A percentile compares a stretch with the other conserved stretches of the same genome.
Evolutionary conservation across 1,284 basidiomycete genomes (phyloP).

Genomic region (Trichosporon ovoides): DNA sequence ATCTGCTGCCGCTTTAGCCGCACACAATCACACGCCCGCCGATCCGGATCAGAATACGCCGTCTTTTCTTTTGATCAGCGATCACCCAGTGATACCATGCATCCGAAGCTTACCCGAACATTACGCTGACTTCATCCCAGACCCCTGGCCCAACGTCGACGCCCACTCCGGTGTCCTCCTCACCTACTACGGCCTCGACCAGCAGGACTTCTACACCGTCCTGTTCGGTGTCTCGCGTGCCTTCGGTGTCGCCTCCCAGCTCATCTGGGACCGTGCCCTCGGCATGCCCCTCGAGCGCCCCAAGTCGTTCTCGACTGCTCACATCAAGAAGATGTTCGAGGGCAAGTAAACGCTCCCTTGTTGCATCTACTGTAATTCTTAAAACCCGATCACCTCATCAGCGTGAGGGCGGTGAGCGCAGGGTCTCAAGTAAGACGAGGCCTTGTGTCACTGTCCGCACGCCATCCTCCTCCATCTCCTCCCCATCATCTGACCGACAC

Average conservation of each 20-base stretch:
- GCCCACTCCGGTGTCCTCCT: slow-evolving; percentile 93
- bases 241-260: slow-evolving; percentile 80
- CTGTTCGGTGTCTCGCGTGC: slow-evolving; percentile 94
- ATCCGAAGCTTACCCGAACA: background rate
- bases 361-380: background rate
- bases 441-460: no score
- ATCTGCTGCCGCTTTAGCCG: background rate
- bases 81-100: background rate
- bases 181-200: slow-evolving; percentile 67
- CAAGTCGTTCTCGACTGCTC: slow-evolving; percentile 52
- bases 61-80: no score
- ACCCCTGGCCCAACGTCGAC: slow-evolving; percentile 75
- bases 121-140: slow-evolving; percentile 12
- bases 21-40: background rate
- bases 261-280: slow-evolving; percentile 93
- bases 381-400: background rate
- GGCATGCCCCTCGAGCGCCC: slow-evolving; percentile 56
- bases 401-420: no score
- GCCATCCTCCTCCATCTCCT: no score
- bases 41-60: background rate
- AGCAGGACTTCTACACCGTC: slow-evolving; percentile 94
- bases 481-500: no score
- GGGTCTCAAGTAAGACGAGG: no score
- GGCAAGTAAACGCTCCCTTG: slow-evolving; percentile 24
- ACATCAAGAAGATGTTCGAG: slow-evolving; percentile 49